Percentiles rank a stretch among this genome's conserved stretches.
Evolutionary conservation across 441 rosid species (phyloP).

Genomic region (Adansonia grandidieri): DNA sequence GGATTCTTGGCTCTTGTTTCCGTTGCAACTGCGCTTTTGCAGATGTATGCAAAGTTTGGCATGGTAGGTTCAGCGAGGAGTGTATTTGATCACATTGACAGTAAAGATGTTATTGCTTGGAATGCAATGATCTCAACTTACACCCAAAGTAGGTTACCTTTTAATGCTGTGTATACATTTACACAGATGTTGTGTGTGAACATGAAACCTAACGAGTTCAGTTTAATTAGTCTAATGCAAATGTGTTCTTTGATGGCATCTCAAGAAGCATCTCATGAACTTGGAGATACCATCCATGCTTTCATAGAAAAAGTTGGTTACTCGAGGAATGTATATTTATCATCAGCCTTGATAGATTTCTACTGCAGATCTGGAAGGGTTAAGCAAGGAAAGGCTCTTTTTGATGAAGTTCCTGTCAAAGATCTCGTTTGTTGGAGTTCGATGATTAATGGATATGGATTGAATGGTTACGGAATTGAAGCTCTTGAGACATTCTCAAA

Average conservation of each 20-base stretch:
- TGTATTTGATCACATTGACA: constrained; percentile 32
- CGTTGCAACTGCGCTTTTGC: constrained; percentile 28
- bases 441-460: constrained; percentile 30
- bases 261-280: constrained; percentile 23
- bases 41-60: constrained; percentile 31
- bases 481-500: constrained; percentile 36
- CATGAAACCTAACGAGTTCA: constrained; percentile 35
- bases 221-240: constrained; percentile 33
- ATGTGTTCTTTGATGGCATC: constrained; percentile 32
- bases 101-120: constrained; percentile 40
- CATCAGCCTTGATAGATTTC: constrained; percentile 33
- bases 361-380: constrained; percentile 39
- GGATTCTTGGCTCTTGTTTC: constrained; percentile 29
- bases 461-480: constrained; percentile 32
- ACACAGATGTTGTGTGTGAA: constrained; percentile 30
- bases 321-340: constrained; percentile 32
- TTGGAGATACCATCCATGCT: constrained; percentile 37
- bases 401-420: constrained; percentile 24
- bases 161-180: constrained; percentile 32
- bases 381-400: constrained; percentile 33
- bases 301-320: constrained; percentile 27
- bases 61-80: constrained; percentile 22
- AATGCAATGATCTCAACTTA: constrained; percentile 37
- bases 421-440: constrained; percentile 35
- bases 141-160: constrained; percentile 29